Evolutionary conservation across 345 rosid genomes (phyloP), one percentile per base, ranked within the genome.

Genomic region (Pistacia vera): DNA sequence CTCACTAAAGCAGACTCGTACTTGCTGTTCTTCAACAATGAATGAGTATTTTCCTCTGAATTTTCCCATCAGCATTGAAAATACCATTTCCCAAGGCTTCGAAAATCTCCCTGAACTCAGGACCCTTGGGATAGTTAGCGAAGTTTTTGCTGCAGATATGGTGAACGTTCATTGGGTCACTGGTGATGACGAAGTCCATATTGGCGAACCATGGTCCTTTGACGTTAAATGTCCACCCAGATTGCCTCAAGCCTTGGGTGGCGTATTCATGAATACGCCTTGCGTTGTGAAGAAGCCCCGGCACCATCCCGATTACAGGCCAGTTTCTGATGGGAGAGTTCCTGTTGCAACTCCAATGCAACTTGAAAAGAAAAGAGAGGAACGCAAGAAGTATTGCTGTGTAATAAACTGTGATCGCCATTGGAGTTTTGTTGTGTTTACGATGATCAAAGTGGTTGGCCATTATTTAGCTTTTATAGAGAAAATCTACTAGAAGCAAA

Each of bases 31-130:
- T 55, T 77, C 36, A 78, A 14, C 49, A 63, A n/a, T 3, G 74
- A 22, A 4, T 76, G 82, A n/a, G n/a, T 0, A 70, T 2, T 52
- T 58, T 83, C 73, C 81, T 68, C 11, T 72, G 79, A 3, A 0
- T 38, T 64, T 67, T 82, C 88, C 49, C 54, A 7, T 81, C 79
- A 0, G 69, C 63, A 9, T 56, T 81, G 54, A 84, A 22, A 13
- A 81, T 66, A 0, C 83, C 81, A 25, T 81, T 80, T 20, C 83
- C 81, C 2, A 77, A 14, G 0, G 61, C 63, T 35, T 81, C 80
- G 11, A 79, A 71, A 3, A 81, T 70, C 20, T 77, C 55, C 44
- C 56, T 77, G 49, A 65, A 72, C 2, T 77, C 80, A 0, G 63
- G 5, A 0, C 82, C 86, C 8, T 75, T 82, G 0, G 49, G 66